Evolutionary conservation across 148 eudicot species (phyloP), one percentile per base, ranked within the genome.

Genomic region (Chenopodium suecicum): DNA sequence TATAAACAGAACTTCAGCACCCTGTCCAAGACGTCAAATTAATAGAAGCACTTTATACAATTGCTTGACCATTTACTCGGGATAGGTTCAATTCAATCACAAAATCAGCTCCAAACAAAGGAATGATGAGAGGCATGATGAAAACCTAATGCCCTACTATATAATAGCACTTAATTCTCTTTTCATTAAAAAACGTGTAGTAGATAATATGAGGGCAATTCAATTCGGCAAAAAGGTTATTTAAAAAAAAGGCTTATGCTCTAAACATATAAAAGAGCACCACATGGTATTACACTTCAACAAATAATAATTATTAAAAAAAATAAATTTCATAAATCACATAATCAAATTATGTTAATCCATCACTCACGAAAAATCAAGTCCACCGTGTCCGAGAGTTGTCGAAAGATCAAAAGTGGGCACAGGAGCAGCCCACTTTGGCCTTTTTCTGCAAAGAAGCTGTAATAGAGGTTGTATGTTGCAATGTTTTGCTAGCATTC

Each of bases 361-460:
- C 29, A 23, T 10, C 60, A 9, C 81, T 83, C 80, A 95, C 98
- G 96, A 92, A 78, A 83, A 87, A 52, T 83, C 46, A 77, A 64
- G 86, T 77, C 94, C 93, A 77, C 78, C 83, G 75, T 84, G 89
- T 74, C 90, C 91, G 60, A 95, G 93, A 83, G 97, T 96, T 20
- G 81, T 75, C 47, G 82, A 74, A 77, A 93, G 88, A 87, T 92
- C 90, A 82, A 88, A 89, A 77, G 22, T 85, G 56, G 96, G 97
- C 37, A 89, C 11, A 79, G 90, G 86, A 76, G 89, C 82, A 29
- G 89, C 96, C 96, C 98, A 92, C 70, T 74, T 88, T 32, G 98
- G 97, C 84, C 88, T 82, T 80, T 76, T 84, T 63, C 84, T 83
- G 83, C 82, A 74, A 65, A 95, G 91, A 82, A 90, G 82, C 62